A percentile compares a stretch with the other conserved stretches of the same genome.
Evolutionary conservation across 2,329 filamentous ascomycete genomes (phyloP).

Genomic region (Nannizziopsis barbatae): DNA sequence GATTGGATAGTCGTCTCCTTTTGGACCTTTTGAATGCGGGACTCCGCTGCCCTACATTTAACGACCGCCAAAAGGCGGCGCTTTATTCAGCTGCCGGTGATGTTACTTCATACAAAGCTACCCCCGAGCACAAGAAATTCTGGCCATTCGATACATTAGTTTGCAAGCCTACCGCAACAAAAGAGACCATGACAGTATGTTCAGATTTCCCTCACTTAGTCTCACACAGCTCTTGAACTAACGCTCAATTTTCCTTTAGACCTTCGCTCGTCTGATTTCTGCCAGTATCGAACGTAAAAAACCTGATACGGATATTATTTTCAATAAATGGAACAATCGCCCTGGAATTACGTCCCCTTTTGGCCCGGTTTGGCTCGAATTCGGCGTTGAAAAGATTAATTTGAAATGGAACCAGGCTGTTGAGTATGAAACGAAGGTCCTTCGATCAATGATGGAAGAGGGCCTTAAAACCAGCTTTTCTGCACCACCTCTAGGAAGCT

Average conservation of each 20-base stretch:
- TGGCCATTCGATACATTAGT: constrained; percentile 34
- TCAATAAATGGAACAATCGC: constrained; percentile 13
- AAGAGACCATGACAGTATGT: constrained; percentile 22
- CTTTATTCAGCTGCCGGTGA: constrained; percentile 24
- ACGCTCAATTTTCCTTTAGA: constrained; percentile 5
- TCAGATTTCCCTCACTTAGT: neutral
- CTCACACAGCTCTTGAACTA: neutral
- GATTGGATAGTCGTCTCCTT: constrained; percentile 31
- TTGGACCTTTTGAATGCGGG: constrained; percentile 32
- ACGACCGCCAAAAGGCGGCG: constrained; percentile 34
- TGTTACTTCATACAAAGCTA: constrained; percentile 13
- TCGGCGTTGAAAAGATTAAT: constrained; percentile 10
- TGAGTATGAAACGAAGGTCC: constrained; percentile 12
- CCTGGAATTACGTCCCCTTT: constrained; percentile 15
- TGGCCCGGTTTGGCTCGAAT: constrained; percentile 16
- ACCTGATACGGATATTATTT: constrained; percentile 7
- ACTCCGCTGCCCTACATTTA: constrained; percentile 35
- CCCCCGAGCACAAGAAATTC: constrained; percentile 22
- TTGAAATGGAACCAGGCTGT: constrained; percentile 14
- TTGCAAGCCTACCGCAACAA: constrained; percentile 18
- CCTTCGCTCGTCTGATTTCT: constrained; percentile 15
- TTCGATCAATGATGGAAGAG: constrained; percentile 12
- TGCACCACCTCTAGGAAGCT: neutral
- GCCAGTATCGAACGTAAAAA: constrained; percentile 8
- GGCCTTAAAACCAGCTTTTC: constrained; percentile 11